Percentiles rank a stretch among this genome's conserved stretches.
Evolutionary conservation across 2,329 filamentous ascomycete genomes (phyloP).

Genomic region (Stagonosporopsis tanaceti): DNA sequence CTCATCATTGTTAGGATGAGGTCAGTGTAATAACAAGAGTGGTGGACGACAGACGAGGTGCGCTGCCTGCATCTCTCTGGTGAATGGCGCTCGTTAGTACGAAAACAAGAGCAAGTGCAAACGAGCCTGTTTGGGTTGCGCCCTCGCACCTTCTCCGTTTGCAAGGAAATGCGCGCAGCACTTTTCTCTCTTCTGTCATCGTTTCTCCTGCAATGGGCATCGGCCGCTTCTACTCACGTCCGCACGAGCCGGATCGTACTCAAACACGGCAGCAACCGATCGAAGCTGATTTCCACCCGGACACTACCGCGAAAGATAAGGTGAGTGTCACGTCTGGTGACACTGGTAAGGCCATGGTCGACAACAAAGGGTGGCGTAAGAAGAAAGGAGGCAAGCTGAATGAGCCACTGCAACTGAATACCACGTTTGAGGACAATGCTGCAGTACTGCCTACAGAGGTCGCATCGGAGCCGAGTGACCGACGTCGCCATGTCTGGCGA

Average conservation of each 20-base stretch:
- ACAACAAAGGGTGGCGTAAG: conserved; percentile 34
- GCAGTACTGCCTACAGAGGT: background rate
- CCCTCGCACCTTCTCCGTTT: background rate
- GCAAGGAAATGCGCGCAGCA: background rate
- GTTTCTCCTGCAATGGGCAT: conserved; percentile 6
- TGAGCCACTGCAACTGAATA: conserved; percentile 17
- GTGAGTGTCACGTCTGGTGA: background rate
- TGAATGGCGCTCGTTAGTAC: conserved; percentile 4
- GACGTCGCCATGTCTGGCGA: conserved; percentile 33
- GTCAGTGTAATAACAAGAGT: too few relatives aligned
- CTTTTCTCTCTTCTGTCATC: background rate
- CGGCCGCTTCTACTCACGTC: background rate
- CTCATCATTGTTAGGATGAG: too few relatives aligned
- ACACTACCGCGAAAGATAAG: background rate
- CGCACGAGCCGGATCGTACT: background rate
- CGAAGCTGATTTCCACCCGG: background rate
- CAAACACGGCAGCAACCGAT: too few relatives aligned
- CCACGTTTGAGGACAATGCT: conserved; percentile 9
- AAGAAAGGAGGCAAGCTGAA: conserved; percentile 30
- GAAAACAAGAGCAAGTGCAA: conserved; percentile 9
- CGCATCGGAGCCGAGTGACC: conserved; percentile 26
- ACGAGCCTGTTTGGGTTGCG: background rate
- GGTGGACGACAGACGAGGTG: too few relatives aligned
- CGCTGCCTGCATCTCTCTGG: background rate
- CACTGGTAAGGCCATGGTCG: conserved; percentile 6